Base-by-base conservation (phyloP, 164 flowering plant species). In the Akebia trifoliata region DNA sequence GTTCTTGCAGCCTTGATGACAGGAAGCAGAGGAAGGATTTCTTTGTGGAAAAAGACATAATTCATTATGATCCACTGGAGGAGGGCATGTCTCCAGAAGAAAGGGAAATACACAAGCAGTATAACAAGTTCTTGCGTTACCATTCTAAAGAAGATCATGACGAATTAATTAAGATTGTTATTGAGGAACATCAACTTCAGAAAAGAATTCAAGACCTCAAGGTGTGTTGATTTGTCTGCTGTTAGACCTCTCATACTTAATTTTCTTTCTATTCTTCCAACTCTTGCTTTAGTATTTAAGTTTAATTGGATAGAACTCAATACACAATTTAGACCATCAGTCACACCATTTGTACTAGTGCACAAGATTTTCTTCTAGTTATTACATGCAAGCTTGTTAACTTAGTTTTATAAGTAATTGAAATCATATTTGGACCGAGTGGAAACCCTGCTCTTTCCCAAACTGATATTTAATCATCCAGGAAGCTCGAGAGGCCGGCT, bases 1-100 rank as follows among this genome's bases (percentile, higher is more conserved):
- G n/a, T n/a, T n/a, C n/a, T n/a, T n/a, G 35, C 78, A 89, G 97
- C 80, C 86, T 90, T 67, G 98, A 90, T 69, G 98, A 93, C 72
- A 82, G 97, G 73, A 85, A 90, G 70, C 83, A 90, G 24, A 74
- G 98, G 73, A 93, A 90, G 68, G 86, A 89, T 50, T 93, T 93
- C 61, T 78, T 93, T 52, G 65, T 93, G 52, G 97, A 93, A 47
- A 84, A 97, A 62, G 76, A 81, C 52, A 62, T 90, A 49, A 83
- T 90, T 50, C 71, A 75, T 68, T 85, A 90, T 46, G 81, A 79
- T 62, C 81, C 90, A 24, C 66, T 85, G 59, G 90, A 78, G 83
- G 79, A 72, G 65, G 74, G 65, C 35, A 79, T 89, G 6, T 70
- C 85, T 45, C 68, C 68, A 38, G 97, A 85, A 56, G 98, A 87